These are phyloP conservation scores for Millerago galiae DNA, from an alignment of 805 yeast genomes.

Conservation along the genomic window DNA sequence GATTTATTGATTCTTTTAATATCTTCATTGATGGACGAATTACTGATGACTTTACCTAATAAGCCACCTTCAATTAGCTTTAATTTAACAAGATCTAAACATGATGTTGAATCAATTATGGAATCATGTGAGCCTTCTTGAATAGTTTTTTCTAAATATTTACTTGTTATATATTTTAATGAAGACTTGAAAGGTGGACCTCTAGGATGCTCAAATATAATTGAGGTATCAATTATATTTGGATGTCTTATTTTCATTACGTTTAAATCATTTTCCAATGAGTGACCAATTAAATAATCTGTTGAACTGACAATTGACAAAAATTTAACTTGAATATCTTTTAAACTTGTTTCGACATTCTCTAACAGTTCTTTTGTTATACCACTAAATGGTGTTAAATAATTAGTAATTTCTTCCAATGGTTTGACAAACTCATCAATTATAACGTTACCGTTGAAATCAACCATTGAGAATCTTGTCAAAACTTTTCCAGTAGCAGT, in stretches of 20 bases:
- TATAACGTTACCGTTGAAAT: slow-evolving; percentile 52
- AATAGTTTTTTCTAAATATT: slow-evolving; percentile 49
- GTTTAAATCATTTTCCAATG: slow-evolving; percentile 74
- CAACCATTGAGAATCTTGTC: slow-evolving; percentile 71
- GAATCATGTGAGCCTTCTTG: slow-evolving; percentile 82
- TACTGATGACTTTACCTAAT: slow-evolving; percentile 49
- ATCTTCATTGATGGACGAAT: slow-evolving; percentile 36
- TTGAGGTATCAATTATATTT: slow-evolving; percentile 71
- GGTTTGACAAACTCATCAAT: slow-evolving; percentile 80
- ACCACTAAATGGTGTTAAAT: slow-evolving; percentile 80
- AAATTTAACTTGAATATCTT: slow-evolving; percentile 61
- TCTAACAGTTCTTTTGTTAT: slow-evolving; percentile 65
- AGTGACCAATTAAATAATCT: slow-evolving; percentile 83
- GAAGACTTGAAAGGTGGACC: slow-evolving; percentile 83
- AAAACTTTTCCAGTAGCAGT: slow-evolving; percentile 57
- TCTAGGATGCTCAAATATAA: slow-evolving; percentile 68
- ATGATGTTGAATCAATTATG: slow-evolving; percentile 75
- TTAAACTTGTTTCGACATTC: slow-evolving; percentile 55
- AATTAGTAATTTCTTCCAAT: slow-evolving; percentile 63
- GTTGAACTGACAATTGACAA: slow-evolving; percentile 38
- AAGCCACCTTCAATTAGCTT: slow-evolving; percentile 61
- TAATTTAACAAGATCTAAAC: slow-evolving; percentile 67
- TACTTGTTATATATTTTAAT: slow-evolving; percentile 59
- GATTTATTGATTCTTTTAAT: slow-evolving; percentile 26
- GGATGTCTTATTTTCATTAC: slow-evolving; percentile 71